These are phyloP conservation scores for Pestalotiopsis sp. DNA, from an alignment of 2,329 filamentous ascomycete genomes.

Conservation along the genomic window DNA sequence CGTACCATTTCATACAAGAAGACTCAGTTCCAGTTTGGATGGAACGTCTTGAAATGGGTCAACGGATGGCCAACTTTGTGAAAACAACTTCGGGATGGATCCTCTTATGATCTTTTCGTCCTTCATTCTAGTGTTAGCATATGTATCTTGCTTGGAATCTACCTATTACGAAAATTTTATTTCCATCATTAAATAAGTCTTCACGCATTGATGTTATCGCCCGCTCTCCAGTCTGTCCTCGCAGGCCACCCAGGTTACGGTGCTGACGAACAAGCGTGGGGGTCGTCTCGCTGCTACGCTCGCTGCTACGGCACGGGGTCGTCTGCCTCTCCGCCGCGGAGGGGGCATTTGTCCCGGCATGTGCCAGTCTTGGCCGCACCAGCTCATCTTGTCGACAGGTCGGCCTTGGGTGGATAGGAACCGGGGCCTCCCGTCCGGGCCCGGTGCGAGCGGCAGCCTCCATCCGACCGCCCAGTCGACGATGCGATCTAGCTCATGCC, in stretches of 20 bases:
- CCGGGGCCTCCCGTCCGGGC: neutral
- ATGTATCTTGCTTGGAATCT: no score
- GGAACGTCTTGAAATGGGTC: neutral
- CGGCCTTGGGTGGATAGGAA: constrained; percentile 20
- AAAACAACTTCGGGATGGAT: neutral
- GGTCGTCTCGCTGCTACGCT: neutral
- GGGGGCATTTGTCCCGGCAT: neutral
- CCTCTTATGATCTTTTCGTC: no score
- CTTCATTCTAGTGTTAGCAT: no score
- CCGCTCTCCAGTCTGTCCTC: neutral
- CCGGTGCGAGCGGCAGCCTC: constrained; percentile 22
- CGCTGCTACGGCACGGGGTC: neutral
- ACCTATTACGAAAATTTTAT: no score
- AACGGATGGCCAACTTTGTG: constrained; percentile 6
- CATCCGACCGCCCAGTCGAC: constrained; percentile 26
- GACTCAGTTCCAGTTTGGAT: neutral
- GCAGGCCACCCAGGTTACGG: neutral
- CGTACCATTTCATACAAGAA: constrained; percentile 1
- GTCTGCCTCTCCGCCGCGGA: neutral
- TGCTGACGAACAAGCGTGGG: neutral
- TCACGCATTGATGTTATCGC: neutral
- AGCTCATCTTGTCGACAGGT: constrained; percentile 23
- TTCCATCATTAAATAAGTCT: no score
- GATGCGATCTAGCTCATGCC: constrained; percentile 21
- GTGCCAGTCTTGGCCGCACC: constrained; percentile 19